Conservation (phyloP, 2,329 filamentous ascomycete genomes). For the Akanthomyces lecanii region DNA sequence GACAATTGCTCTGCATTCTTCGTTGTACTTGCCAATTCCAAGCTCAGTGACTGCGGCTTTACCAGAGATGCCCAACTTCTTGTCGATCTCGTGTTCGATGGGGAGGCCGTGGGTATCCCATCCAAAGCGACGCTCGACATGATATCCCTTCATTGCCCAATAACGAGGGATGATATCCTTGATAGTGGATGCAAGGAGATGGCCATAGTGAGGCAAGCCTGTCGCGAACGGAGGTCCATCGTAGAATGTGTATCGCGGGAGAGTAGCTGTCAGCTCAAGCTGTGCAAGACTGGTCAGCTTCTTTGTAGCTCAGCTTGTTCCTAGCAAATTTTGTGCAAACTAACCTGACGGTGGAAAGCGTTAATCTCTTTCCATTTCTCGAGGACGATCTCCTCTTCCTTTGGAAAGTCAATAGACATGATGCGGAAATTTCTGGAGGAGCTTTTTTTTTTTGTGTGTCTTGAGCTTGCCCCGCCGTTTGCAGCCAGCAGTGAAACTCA, state of each 20-base stretch:
- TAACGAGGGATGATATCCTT: conserved; percentile 96
- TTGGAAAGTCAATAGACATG: conserved; percentile 90
- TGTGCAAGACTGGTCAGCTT: conserved; percentile 25
- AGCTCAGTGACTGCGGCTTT: conserved; percentile 82
- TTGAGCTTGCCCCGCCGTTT: neutral
- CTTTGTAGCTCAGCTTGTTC: neutral
- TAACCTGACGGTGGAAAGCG: conserved; percentile 80
- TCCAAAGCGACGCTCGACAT: conserved; percentile 88
- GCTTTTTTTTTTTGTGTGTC: neutral
- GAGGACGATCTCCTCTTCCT: conserved; percentile 83
- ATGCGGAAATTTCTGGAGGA: conserved; percentile 19
- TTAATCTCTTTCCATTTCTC: conserved; percentile 86
- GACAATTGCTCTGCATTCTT: conserved; percentile 85
- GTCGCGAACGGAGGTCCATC: conserved; percentile 80
- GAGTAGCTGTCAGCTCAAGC: conserved; percentile 75
- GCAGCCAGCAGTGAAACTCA: neutral
- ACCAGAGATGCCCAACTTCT: conserved; percentile 84
- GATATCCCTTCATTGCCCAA: conserved; percentile 94
- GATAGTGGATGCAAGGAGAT: conserved; percentile 86
- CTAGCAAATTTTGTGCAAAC: conserved; percentile 12
- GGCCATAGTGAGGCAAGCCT: conserved; percentile 61
- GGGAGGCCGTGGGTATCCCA: conserved; percentile 95
- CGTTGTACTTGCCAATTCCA: conserved; percentile 86
- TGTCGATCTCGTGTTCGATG: conserved; percentile 97
- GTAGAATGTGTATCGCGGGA: conserved; percentile 90